Percentiles rank a stretch among this genome's conserved stretches.
Evolutionary conservation across 495 filamentous ascomycete species (phyloP).

Genomic region (Penicillium cataractarum): DNA sequence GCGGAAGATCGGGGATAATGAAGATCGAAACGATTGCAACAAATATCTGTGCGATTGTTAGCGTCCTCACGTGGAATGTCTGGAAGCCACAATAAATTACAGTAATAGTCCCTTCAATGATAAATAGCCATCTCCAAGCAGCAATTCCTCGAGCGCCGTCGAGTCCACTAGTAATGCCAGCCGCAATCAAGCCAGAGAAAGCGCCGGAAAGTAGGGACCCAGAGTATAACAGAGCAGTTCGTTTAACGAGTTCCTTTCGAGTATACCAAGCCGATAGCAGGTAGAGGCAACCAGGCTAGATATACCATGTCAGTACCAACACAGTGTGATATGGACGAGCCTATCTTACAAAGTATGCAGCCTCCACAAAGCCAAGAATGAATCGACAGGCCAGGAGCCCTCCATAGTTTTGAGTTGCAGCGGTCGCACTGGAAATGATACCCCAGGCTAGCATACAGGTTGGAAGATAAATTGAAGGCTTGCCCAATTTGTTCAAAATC

Average conservation of each 20-base stretch:
- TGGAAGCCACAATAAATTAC: conserved; percentile 11
- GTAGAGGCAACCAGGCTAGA: conserved; percentile 45
- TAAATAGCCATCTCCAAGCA: conserved; percentile 39
- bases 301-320: not conserved
- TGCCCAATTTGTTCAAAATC: conserved; percentile 50
- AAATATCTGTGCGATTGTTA: conserved; percentile 31
- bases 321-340: not conserved
- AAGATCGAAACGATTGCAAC: conserved; percentile 54
- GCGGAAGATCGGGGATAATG: conserved; percentile 72
- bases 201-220: conserved; percentile 30
- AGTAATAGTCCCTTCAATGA: conserved; percentile 47
- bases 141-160: conserved; percentile 27
- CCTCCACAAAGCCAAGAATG: conserved; percentile 51
- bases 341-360: conserved; percentile 45
- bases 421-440: conserved; percentile 48
- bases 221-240: conserved; percentile 31
- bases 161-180: conserved; percentile 25
- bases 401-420: conserved; percentile 44
- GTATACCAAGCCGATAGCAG: conserved; percentile 52
- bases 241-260: conserved; percentile 38
- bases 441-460: conserved; percentile 56
- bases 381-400: conserved; percentile 43
- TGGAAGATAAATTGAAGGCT: conserved; percentile 34
- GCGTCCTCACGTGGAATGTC: too few relatives aligned
- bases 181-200: conserved; percentile 34